phyloP scores from a whole-genome alignment of 768 basidiomycete species.

The Cystofilobasidium macerans region DNA sequence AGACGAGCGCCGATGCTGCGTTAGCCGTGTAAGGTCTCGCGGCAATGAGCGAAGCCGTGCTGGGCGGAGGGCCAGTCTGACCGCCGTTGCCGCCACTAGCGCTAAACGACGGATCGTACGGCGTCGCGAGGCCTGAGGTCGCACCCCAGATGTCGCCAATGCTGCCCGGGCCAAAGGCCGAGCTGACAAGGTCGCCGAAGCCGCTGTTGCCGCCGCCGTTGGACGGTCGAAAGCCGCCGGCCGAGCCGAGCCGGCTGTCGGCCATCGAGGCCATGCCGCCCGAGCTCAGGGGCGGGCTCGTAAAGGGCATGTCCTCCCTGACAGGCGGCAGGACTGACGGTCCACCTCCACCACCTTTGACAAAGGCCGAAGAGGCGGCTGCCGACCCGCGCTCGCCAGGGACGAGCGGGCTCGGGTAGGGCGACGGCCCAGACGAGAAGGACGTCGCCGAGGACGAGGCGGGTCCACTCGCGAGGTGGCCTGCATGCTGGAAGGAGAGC shows the following conservation, averaged over 20 bases:
- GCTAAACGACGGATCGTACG: background rate
- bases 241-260: background rate
- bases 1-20: conserved; percentile 1
- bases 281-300: conserved; percentile 2
- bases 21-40: background rate
- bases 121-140: background rate
- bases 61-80: background rate
- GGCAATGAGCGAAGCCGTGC: background rate
- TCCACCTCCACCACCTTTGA: no score
- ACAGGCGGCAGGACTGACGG: background rate
- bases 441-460: background rate
- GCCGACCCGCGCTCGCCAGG: background rate
- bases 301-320: conserved; percentile 2
- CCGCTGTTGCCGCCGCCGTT: background rate
- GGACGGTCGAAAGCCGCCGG: background rate
- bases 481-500: no score
- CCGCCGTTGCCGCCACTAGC: no score
- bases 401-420: background rate
- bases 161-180: background rate
- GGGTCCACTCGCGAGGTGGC: no score
- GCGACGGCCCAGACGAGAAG: background rate
- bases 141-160: background rate
- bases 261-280: background rate
- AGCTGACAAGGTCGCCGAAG: background rate
- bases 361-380: background rate